Evolutionary conservation across 2,329 filamentous ascomycete genomes (phyloP).

Genomic region (Zymoseptoria brevis): DNA sequence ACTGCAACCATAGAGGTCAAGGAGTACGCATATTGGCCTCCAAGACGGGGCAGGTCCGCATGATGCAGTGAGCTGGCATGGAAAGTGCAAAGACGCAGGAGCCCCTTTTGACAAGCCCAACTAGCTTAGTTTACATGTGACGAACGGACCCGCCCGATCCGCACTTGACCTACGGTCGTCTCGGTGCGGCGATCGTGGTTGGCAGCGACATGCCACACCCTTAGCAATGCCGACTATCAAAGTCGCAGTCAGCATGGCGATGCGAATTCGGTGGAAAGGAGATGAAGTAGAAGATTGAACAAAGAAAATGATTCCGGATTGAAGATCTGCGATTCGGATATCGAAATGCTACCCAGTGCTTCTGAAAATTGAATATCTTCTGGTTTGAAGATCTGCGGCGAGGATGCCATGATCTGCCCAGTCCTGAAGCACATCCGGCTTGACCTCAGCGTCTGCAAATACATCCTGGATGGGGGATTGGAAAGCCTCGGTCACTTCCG

Average conservation of each 20-base stretch:
- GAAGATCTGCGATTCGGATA: too few species aligned
- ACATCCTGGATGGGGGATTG: slow-evolving; percentile 11
- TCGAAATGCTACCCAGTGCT: slow-evolving; percentile 5
- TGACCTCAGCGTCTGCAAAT: slow-evolving; percentile 9
- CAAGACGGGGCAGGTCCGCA: not conserved
- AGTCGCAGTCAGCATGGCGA: too few species aligned
- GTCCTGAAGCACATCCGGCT: slow-evolving; percentile 12
- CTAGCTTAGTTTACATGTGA: not conserved
- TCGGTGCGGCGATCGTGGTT: too few species aligned
- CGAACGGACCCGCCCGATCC: too few species aligned
- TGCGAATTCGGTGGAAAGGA: too few species aligned
- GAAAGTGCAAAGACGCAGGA: not conserved
- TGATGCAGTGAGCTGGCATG: not conserved
- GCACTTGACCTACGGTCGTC: too few species aligned
- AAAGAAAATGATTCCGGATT: too few species aligned
- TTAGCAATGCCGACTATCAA: too few species aligned
- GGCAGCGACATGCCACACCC: too few species aligned
- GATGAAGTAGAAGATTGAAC: too few species aligned
- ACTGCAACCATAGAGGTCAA: not conserved
- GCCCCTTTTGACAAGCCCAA: not conserved
- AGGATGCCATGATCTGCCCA: slow-evolving; percentile 2
- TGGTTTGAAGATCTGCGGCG: too few species aligned
- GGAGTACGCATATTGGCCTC: not conserved
- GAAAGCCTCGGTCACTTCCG: slow-evolving; percentile 14
- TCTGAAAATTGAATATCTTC: too few species aligned